phyloP scores from a whole-genome alignment of 768 basidiomycete genomes.

The Tylopilus subfusipes region DNA sequence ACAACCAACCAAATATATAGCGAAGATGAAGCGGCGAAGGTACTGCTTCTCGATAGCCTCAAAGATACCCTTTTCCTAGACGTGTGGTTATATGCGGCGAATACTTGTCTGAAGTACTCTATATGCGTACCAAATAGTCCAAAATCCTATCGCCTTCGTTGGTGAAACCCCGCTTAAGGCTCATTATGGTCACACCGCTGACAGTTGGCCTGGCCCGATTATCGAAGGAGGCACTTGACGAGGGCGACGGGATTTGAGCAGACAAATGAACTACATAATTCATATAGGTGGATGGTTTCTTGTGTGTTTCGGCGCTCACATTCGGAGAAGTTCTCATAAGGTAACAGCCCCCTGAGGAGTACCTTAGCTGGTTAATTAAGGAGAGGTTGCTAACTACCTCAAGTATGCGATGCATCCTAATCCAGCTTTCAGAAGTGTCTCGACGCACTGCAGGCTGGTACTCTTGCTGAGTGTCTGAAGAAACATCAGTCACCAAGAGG shows the following conservation, averaged over 20 bases:
- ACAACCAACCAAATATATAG: constrained; percentile 67
- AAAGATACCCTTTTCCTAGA: constrained; percentile 80
- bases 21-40: constrained; percentile 81
- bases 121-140: constrained; percentile 65
- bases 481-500: constrained; percentile 5
- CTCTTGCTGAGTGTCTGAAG: constrained; percentile 46
- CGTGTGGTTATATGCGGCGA: constrained; percentile 1
- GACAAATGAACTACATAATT: constrained; percentile 26
- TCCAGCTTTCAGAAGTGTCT: constrained; percentile 69
- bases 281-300: not conserved
- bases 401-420: constrained; percentile 76
- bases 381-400: constrained; percentile 39
- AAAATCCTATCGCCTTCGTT: constrained; percentile 80
- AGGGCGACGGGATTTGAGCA: constrained; percentile 30
- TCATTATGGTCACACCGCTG: constrained; percentile 70
- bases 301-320: constrained; percentile 36
- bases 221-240: constrained; percentile 37
- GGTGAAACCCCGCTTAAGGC: constrained; percentile 71
- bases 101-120: constrained; percentile 11
- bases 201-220: constrained; percentile 39
- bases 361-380: constrained; percentile 5
- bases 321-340: constrained; percentile 74
- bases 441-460: constrained; percentile 67
- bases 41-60: constrained; percentile 84
- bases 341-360: constrained; percentile 60